A percentile compares a stretch with the other conserved stretches of the same genome.
Conservation (phyloP, 1,284 basidiomycete genomes). For the Tilletiopsis washingtonensis region DNA sequence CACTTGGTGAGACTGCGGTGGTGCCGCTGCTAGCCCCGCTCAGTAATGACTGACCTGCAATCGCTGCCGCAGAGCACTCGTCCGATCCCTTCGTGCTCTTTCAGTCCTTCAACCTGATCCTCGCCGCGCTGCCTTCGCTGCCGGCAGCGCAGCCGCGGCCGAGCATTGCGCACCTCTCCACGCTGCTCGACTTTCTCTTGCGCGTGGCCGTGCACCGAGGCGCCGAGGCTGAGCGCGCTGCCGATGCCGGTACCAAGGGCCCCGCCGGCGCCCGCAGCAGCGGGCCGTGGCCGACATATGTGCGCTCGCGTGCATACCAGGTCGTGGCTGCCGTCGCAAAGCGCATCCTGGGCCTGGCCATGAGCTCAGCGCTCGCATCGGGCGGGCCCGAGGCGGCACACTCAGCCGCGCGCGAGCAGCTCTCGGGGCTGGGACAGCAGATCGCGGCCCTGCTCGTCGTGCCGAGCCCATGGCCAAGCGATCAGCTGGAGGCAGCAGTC, state of each 20-base stretch:
- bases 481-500: slow-evolving; percentile 16
- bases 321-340: slow-evolving; percentile 26
- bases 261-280: slow-evolving; percentile 12
- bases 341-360: slow-evolving; percentile 23
- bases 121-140: slow-evolving; percentile 21
- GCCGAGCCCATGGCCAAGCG: no score
- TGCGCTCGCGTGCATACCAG: slow-evolving; percentile 24
- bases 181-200: slow-evolving; percentile 27
- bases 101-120: slow-evolving; percentile 22
- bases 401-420: no score
- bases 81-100: slow-evolving; percentile 29
- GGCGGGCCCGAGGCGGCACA: no score
- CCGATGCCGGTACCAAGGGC: slow-evolving; percentile 5
- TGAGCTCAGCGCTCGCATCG: no score
- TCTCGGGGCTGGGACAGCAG: no score
- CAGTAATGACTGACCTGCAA: no score
- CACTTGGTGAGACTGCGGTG: no score
- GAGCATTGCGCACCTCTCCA: slow-evolving; percentile 11
- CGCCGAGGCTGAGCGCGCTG: no score
- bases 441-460: no score
- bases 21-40: no score
- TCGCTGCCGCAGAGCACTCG: slow-evolving; percentile 23
- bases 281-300: no score
- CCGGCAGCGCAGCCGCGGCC: slow-evolving; percentile 9
- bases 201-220: slow-evolving; percentile 22